Evolutionary conservation across 306 rosid genomes (phyloP).

Genomic region (Delonix regia): DNA sequence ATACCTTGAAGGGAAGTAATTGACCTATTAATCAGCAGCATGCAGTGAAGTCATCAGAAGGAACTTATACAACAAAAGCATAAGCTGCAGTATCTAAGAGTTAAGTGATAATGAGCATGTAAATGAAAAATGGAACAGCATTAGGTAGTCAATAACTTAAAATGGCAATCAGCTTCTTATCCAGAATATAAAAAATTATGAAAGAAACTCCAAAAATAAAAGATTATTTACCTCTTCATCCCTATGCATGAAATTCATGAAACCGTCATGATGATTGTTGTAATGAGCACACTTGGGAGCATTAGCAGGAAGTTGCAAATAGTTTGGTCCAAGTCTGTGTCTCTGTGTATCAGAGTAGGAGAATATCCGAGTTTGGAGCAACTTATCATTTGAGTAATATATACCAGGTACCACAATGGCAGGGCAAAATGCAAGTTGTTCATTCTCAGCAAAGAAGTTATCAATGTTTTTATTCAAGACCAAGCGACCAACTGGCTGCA

Average conservation of each 20-base stretch:
- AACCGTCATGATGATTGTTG: background rate
- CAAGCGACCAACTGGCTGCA: conserved; percentile 13
- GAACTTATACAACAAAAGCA: background rate
- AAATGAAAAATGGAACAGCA: background rate
- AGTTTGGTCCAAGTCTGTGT: conserved; percentile 10
- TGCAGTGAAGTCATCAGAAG: background rate
- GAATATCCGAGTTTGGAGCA: background rate
- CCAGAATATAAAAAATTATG: background rate
- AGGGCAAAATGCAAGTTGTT: conserved; percentile 10
- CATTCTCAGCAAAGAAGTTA: conserved; percentile 14
- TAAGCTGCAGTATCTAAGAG: background rate
- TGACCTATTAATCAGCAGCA: background rate
- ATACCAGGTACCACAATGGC: background rate
- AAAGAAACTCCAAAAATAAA: too few species aligned
- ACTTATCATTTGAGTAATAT: conserved; percentile 12
- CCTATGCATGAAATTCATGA: conserved; percentile 9
- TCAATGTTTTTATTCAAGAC: conserved; percentile 7
- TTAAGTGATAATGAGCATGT: background rate
- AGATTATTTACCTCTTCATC: conserved; percentile 13
- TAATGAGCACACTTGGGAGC: conserved; percentile 16
- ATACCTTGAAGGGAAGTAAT: conserved; percentile 2
- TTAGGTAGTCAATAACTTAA: background rate
- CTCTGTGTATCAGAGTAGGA: conserved; percentile 2
- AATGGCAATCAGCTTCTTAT: background rate
- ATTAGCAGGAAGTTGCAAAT: conserved; percentile 3